Percentiles rank a stretch among this genome's conserved stretches.
These are phyloP conservation scores for Beauveria sp. DNA, from an alignment of 2,329 filamentous ascomycete species.

Conservation along the genomic window DNA sequence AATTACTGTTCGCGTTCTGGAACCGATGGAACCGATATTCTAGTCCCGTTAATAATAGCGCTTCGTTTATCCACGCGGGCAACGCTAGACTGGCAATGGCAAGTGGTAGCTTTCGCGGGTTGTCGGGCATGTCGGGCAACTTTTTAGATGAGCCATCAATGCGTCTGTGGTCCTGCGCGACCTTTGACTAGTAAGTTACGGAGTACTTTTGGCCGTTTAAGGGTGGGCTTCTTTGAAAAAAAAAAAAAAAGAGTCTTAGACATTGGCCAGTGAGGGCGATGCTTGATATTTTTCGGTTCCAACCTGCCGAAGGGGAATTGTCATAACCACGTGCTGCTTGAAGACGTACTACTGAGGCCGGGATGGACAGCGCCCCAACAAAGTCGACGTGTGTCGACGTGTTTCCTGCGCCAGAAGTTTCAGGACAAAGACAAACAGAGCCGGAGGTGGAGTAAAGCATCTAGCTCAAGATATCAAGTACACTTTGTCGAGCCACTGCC, in stretches of 20 bases:
- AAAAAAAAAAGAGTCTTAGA: no score
- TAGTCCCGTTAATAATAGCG: background rate
- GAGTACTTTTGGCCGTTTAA: background rate
- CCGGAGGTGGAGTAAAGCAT: no score
- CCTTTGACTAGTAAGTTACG: background rate
- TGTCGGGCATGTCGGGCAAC: background rate
- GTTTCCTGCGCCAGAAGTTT: no score
- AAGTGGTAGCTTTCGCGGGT: background rate
- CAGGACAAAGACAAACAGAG: no score
- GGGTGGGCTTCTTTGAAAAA: background rate
- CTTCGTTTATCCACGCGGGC: background rate
- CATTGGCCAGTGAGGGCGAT: background rate
- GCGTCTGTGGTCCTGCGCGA: background rate
- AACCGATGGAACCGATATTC: background rate
- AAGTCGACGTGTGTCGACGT: background rate
- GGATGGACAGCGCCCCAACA: no score
- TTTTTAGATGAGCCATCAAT: background rate
- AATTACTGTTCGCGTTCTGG: background rate
- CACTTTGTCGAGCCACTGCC: background rate
- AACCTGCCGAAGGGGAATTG: background rate
- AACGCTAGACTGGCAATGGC: background rate
- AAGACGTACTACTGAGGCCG: background rate
- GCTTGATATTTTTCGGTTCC: background rate
- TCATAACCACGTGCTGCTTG: background rate
- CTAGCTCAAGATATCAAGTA: no score